Evolutionary conservation across 345 rosid genomes (phyloP).

Genomic region (Eucalyptus microcorys): DNA sequence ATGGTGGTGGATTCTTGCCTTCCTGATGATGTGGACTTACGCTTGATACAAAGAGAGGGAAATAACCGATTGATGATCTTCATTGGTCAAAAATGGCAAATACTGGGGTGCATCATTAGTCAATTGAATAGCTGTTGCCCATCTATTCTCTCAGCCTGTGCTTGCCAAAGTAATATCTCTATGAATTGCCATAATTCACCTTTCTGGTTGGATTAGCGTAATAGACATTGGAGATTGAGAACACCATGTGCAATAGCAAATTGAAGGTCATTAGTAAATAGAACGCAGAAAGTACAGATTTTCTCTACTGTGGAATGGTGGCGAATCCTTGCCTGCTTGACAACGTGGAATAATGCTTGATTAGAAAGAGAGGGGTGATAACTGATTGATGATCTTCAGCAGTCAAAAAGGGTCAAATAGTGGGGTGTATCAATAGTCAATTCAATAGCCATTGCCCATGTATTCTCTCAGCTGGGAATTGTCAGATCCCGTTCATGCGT

Average conservation of each 20-base stretch:
- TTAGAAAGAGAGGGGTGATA: neutral
- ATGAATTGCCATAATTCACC: neutral
- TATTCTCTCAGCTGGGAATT: neutral
- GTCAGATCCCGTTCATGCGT: neutral
- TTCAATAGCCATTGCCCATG: neutral
- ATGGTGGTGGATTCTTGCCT: neutral
- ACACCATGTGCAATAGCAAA: neutral
- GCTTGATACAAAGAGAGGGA: neutral
- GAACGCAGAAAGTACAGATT: neutral
- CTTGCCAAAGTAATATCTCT: neutral
- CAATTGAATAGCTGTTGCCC: neutral
- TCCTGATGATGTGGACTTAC: neutral
- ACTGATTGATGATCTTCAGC: neutral
- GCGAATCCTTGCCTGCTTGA: neutral
- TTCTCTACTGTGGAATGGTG: neutral
- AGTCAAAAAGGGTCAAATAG: neutral
- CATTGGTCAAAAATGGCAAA: neutral
- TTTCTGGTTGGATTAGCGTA: neutral
- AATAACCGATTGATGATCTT: neutral
- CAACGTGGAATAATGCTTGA: neutral
- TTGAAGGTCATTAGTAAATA: neutral
- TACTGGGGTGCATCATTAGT: neutral
- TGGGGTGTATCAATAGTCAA: neutral
- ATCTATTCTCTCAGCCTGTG: neutral
- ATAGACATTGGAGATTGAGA: neutral